Base-by-base conservation (phyloP, 108 stramenopile genomes). In the Seminavis robusta region DNA sequence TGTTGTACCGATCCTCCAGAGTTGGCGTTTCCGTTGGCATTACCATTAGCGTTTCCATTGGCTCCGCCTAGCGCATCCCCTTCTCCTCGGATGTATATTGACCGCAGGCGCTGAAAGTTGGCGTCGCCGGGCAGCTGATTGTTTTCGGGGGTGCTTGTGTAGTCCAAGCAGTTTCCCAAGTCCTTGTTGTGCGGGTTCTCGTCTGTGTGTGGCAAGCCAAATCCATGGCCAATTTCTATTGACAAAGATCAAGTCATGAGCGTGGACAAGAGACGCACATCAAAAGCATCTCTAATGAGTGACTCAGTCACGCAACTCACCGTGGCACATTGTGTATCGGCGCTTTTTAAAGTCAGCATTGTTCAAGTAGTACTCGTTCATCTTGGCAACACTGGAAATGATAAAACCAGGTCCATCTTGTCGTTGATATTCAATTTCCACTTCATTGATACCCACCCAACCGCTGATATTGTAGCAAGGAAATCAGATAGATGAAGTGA, bases 151-250 rank as follows among this genome's bases (percentile, higher is more conserved):
- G 46, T 47, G 25, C 69, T 74, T 25, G 90, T 85, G 38, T 92
- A 92, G 60, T 92, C 90, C 51, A 92, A 47, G 38, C 90, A 92
- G 26, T 83, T 71, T 33, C 86, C 86, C 19, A 70, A 53, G 49
- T 81, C 69, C 1, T 51, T 7, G 42, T 90, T 90, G 63, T 72
- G 65, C 23, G 82, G 77, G 36, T 71, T 77, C 55, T 91, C 89
- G 59, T 92, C 90, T 38, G 83, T 84, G 55, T 92, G 91, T 3
- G 87, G 76, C 2, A 92, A 53, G 15, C 91, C 91, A 68, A 75
- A 86, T 20, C 86, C 86, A 26, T 59, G 58, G 2, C 58, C 58
- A 30, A 47, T 13, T 34, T 49, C 58, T 17, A 45, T 45, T 10
- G 16, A 17, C 44, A 11, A 45, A 45, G 7, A 10, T 17, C 15